Conservation (phyloP, 306 rosid genomes). For the Morella rubra region DNA sequence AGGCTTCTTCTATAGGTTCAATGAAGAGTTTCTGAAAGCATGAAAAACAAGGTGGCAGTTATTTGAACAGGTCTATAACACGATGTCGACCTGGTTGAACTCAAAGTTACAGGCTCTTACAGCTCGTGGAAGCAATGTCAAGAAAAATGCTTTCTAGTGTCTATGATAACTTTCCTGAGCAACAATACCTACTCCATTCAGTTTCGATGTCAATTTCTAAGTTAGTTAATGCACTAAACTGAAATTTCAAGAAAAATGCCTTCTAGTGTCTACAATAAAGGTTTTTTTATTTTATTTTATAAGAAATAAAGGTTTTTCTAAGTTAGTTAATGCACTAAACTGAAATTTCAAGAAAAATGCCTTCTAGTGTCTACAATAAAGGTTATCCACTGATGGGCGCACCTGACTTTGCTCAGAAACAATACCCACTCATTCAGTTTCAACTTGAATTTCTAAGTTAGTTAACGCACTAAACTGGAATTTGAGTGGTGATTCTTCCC, state of each 20-base stretch:
- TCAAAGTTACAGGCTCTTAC: background rate
- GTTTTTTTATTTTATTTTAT: too few relatives aligned
- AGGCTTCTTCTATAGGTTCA: background rate
- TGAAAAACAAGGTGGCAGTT: background rate
- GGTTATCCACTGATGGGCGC: background rate
- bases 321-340: background rate
- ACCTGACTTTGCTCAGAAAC: background rate
- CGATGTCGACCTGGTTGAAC: background rate
- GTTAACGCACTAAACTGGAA: background rate
- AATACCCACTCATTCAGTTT: background rate
- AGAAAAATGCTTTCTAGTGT: background rate
- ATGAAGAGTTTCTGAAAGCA: background rate
- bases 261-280: too few relatives aligned
- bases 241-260: background rate
- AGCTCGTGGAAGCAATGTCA: constrained; percentile 9
- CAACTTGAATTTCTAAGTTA: background rate
- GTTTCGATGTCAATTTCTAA: background rate
- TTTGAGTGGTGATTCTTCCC: background rate
- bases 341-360: background rate
- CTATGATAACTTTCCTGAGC: background rate
- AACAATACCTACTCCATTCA: background rate
- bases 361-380: too few relatives aligned
- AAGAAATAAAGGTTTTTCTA: too few relatives aligned
- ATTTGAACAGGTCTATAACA: background rate
- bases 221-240: background rate